Evolutionary conservation across 225 moss, liverwort and hornwort genomes (phyloP).

Genomic region (Polytrichum commune): DNA sequence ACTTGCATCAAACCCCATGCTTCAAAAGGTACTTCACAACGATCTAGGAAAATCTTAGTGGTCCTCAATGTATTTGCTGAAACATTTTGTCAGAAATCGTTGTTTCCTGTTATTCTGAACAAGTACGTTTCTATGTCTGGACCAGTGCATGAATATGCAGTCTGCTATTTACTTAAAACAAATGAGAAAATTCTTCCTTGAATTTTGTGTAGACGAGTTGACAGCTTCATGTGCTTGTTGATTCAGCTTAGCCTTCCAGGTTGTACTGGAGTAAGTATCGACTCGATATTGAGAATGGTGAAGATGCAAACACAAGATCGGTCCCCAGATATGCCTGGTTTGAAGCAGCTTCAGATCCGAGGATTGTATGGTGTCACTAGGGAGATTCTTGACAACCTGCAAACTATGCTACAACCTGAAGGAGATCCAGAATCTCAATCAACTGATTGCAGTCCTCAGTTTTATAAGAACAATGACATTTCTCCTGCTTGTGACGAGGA

Average conservation of each 20-base stretch:
- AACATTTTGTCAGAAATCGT: neutral
- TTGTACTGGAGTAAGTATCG: slow-evolving; percentile 49
- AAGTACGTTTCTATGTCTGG: too few relatives aligned
- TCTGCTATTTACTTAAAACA: too few relatives aligned
- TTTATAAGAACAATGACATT: slow-evolving; percentile 37
- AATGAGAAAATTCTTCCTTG: too few relatives aligned
- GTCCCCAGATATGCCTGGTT: slow-evolving; percentile 27
- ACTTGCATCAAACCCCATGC: slow-evolving; percentile 45
- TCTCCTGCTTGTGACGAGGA: slow-evolving; percentile 16
- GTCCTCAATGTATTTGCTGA: neutral
- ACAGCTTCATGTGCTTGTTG: neutral
- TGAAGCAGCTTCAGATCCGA: slow-evolving; percentile 60
- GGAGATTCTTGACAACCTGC: slow-evolving; percentile 43
- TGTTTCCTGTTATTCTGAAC: neutral
- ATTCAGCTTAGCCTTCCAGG: slow-evolving; percentile 69
- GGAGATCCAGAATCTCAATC: neutral
- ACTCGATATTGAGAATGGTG: slow-evolving; percentile 44
- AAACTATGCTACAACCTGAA: slow-evolving; percentile 25
- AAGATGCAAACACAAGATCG: slow-evolving; percentile 39
- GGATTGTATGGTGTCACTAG: slow-evolving; percentile 61
- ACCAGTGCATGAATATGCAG: too few relatives aligned
- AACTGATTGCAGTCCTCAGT: slow-evolving; percentile 17
- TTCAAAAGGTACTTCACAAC: slow-evolving; percentile 50
- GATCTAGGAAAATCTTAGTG: neutral
- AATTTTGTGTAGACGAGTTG: too few relatives aligned